Evolutionary conservation across 2,329 filamentous ascomycete genomes (phyloP).

Genomic region (Incumbomyces delicatus): DNA sequence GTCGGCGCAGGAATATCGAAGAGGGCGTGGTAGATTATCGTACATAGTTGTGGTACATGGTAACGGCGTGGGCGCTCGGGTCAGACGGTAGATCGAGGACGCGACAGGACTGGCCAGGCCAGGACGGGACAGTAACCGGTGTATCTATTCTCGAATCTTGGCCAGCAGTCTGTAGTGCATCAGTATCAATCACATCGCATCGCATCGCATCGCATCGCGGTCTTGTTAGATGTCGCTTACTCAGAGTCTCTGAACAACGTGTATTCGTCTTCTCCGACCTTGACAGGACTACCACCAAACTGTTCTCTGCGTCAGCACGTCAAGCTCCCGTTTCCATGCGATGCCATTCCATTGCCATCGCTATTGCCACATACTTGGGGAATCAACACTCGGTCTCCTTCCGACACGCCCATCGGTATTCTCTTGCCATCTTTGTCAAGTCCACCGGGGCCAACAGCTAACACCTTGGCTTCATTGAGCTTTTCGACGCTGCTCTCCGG

Average conservation of each 20-base stretch:
- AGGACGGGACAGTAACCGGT: background rate
- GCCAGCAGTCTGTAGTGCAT: slow-evolving; percentile 64
- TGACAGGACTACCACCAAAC: slow-evolving; percentile 90
- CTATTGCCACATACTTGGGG: slow-evolving; percentile 59
- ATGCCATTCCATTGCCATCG: too few relatives aligned
- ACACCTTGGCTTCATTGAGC: slow-evolving; percentile 91
- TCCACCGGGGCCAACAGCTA: slow-evolving; percentile 85
- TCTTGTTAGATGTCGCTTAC: slow-evolving; percentile 49
- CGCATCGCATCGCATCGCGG: too few relatives aligned
- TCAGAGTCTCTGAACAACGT: slow-evolving; percentile 94
- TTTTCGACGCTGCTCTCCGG: slow-evolving; percentile 96
- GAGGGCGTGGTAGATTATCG: background rate
- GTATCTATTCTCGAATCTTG: slow-evolving; percentile 91
- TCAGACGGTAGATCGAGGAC: background rate
- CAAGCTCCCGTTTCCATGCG: slow-evolving; percentile 1
- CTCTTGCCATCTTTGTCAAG: slow-evolving; percentile 84
- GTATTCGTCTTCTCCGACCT: slow-evolving; percentile 96
- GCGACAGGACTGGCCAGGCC: background rate
- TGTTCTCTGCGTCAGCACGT: slow-evolving; percentile 31
- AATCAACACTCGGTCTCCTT: slow-evolving; percentile 90
- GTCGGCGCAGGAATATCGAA: slow-evolving; percentile 1
- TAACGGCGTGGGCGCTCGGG: background rate
- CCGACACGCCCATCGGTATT: slow-evolving; percentile 67
- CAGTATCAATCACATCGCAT: background rate
- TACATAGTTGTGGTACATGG: slow-evolving; percentile 6